A percentile compares a stretch with the other conserved stretches of the same genome.
Conservation (phyloP, 305 asterid species). For the Fraxinus xanthoxyloides region DNA sequence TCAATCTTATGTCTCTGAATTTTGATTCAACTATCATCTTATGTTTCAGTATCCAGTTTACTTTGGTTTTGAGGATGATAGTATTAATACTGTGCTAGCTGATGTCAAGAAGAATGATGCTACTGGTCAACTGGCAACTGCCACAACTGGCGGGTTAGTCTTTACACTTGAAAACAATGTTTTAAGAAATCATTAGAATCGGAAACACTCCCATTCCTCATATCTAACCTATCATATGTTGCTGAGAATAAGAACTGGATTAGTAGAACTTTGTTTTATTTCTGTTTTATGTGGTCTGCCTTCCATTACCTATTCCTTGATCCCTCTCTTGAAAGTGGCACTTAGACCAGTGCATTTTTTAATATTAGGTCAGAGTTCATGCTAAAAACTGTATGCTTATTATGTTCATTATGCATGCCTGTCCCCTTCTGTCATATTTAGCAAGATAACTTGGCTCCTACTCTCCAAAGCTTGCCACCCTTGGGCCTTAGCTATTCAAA, state of each 20-base stretch:
- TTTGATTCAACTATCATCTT: constrained; percentile 6
- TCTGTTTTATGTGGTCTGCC: neutral
- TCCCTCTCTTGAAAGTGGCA: neutral
- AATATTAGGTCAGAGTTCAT: neutral
- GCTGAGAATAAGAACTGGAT: neutral
- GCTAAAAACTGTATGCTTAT: neutral
- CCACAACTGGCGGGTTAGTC: constrained; percentile 98
- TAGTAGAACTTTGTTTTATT: neutral
- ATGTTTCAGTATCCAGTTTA: constrained; percentile 91
- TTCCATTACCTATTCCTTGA: neutral
- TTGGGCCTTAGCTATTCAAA: neutral
- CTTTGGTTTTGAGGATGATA: constrained; percentile 85
- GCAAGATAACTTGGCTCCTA: neutral
- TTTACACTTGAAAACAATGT: constrained; percentile 13
- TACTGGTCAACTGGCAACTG: constrained; percentile 81
- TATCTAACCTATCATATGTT: neutral
- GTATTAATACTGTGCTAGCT: constrained; percentile 65
- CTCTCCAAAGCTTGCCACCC: neutral
- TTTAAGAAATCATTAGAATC: neutral
- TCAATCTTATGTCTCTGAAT: constrained; percentile 9
- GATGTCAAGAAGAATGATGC: constrained; percentile 51
- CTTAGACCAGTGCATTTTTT: neutral
- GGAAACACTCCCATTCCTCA: neutral
- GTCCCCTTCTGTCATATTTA: neutral
- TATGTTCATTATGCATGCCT: neutral